Percentiles rank a stretch among this genome's conserved stretches.
Conservation (phyloP, 2,329 filamentous ascomycete genomes). For the Sclerotinia minor region DNA sequence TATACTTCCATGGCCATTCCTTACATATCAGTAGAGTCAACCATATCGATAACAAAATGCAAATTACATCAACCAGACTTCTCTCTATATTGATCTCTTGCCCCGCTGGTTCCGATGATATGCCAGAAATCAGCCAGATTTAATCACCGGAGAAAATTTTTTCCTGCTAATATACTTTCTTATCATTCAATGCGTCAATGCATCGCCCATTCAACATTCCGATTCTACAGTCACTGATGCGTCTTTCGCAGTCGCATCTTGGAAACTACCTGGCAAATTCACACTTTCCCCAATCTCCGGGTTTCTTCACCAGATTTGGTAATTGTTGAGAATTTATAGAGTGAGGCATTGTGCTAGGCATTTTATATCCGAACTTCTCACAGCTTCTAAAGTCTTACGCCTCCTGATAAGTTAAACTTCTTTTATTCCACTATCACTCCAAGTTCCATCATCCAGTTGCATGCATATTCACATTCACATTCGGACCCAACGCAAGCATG, state of each 20-base stretch:
- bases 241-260: background rate
- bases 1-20: too few species aligned
- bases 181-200: background rate
- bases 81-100: background rate
- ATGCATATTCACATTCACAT: slow-evolving; percentile 1
- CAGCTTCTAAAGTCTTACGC: background rate
- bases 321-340: slow-evolving; percentile 9
- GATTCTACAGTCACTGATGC: background rate
- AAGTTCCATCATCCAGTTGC: background rate
- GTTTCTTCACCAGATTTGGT: background rate
- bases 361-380: background rate
- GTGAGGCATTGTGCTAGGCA: background rate
- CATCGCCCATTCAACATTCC: background rate
- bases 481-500: background rate
- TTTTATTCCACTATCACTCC: background rate
- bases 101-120: slow-evolving; percentile 13
- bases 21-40: background rate
- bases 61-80: background rate
- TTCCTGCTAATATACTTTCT: background rate
- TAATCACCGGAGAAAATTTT: background rate
- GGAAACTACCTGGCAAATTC: background rate
- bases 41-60: background rate
- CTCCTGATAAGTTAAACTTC: background rate
- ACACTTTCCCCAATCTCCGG: background rate
- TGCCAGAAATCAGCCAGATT: background rate